Percentiles rank a stretch among this genome's conserved stretches.
These are phyloP conservation scores for Marasmius oreades DNA, from an alignment of 1,284 basidiomycete genomes.

Conservation along the genomic window DNA sequence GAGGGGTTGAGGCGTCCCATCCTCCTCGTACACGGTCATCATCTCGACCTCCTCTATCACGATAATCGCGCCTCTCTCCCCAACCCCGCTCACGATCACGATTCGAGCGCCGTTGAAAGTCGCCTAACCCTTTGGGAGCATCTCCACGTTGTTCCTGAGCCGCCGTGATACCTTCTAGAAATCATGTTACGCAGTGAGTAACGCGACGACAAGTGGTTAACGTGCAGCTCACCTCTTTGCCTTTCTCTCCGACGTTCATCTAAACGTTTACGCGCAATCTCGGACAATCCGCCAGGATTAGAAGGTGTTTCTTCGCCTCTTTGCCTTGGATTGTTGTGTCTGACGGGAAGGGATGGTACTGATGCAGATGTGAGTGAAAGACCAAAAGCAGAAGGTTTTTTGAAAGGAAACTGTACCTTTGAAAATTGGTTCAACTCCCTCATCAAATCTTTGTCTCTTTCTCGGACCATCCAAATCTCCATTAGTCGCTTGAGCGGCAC, in stretches of 20 bases:
- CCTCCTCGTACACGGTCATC: conserved; percentile 29
- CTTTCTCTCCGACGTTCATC: conserved; percentile 79
- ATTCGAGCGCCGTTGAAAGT: conserved; percentile 68
- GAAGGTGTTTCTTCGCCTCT: conserved; percentile 89
- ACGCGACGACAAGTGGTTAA: conserved; percentile 6
- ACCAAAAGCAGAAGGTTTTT: neutral
- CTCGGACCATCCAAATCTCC: conserved; percentile 44
- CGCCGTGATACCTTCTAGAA: conserved; percentile 59
- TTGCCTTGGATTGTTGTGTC: conserved; percentile 60
- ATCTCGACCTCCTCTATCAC: conserved; percentile 19
- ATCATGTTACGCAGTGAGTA: conserved; percentile 5
- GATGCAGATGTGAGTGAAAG: neutral
- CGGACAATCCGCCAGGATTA: conserved; percentile 86
- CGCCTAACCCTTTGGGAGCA: conserved; percentile 63
- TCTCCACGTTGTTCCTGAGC: conserved; percentile 49
- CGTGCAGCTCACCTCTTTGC: conserved; percentile 52
- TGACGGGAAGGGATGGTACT: conserved; percentile 76
- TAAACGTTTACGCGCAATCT: conserved; percentile 63
- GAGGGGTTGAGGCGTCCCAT: conserved; percentile 70
- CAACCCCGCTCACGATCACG: conserved; percentile 49
- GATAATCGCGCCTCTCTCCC: conserved; percentile 24
- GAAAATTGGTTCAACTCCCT: conserved; percentile 67
- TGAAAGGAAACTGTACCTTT: conserved; percentile 57
- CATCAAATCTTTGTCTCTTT: conserved; percentile 67
- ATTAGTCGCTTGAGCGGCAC: conserved; percentile 45